Conservation (phyloP, 257 asterid species). For the Solanum piurae region DNA sequence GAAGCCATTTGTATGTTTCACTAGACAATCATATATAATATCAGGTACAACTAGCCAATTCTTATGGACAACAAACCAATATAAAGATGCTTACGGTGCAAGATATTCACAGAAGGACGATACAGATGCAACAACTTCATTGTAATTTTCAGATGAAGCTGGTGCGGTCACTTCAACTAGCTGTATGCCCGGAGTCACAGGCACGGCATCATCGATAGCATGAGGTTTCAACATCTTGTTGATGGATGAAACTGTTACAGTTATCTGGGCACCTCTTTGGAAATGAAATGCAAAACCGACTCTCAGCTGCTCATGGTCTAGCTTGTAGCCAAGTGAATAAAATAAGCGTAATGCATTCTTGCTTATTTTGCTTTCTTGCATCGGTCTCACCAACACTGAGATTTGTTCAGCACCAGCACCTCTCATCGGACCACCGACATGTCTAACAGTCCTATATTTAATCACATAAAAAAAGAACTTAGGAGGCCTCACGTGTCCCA, state of each 20-base stretch:
- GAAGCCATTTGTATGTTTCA: not conserved
- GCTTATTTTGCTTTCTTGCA: constrained; percentile 82
- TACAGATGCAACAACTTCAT: constrained; percentile 66
- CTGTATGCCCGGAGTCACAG: constrained; percentile 91
- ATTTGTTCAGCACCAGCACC: constrained; percentile 93
- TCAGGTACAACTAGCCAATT: not conserved
- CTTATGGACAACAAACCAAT: not conserved
- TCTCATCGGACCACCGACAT: constrained; percentile 91
- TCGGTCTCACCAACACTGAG: constrained; percentile 72
- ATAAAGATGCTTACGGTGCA: constrained; percentile 75
- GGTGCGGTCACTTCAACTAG: constrained; percentile 93
- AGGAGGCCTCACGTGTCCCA: not conserved
- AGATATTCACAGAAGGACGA: constrained; percentile 89
- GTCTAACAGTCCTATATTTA: constrained; percentile 70
- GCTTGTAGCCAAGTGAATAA: constrained; percentile 74
- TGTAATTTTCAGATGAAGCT: constrained; percentile 78
- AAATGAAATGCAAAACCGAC: constrained; percentile 81
- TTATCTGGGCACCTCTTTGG: constrained; percentile 79
- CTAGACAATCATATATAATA: not conserved
- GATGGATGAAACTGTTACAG: constrained; percentile 73
- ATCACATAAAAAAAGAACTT: not conserved
- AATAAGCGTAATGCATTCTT: constrained; percentile 75
- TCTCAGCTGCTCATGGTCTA: constrained; percentile 83
- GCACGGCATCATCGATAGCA: constrained; percentile 81
- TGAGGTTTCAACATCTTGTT: constrained; percentile 91